Evolutionary conservation across 345 rosid species (phyloP), one percentile per base, ranked within the genome.

Genomic region (Eucalyptus pauciflora): DNA sequence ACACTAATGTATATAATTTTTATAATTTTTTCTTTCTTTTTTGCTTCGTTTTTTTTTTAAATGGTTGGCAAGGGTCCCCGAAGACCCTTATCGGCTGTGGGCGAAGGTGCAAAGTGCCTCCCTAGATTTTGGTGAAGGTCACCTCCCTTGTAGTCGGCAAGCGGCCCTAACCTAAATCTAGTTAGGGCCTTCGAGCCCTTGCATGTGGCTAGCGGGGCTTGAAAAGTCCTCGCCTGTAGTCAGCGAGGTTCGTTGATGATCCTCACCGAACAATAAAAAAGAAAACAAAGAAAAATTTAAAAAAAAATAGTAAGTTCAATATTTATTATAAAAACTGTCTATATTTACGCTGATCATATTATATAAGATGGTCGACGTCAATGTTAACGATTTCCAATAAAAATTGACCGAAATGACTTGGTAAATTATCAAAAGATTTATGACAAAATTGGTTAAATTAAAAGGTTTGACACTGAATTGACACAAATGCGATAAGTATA

Each of bases 91-190:
- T 20, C 0, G 0, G 12, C 1, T 56, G 1, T 22, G 62, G 10
- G 29, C 3, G 3, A 56, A 12, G 29, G 62, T 0, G 1, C 1
- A 56, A 56, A 56, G 13, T 22, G 1, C 62, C 62, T 56, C 29
- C 27, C 29, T 24, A 56, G 27, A 56, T 4, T 24, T 22, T 1
- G 13, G 1, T 24, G 13, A 56, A 24, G 29, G 62, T 1, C 1
- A 0, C 3, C 62, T 56, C 62, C 22, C 5, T 0, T 0, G 1
- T 0, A 4, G 4, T 52, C 10, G 0, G 0, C 25, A 7, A 0
- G 24, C 1, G 1, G 24, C 58, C 56, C 10, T 18, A 52, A 7
- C 58, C 24, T 18, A 52, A 52, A 18, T 52, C 2, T 52, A 1
- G 25, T 4, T 3, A 52, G 25, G 10, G 5, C 10, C 24, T 52